Evolutionary conservation across 257 asterid genomes (phyloP).

Genomic region (Buddleja alternifolia): DNA sequence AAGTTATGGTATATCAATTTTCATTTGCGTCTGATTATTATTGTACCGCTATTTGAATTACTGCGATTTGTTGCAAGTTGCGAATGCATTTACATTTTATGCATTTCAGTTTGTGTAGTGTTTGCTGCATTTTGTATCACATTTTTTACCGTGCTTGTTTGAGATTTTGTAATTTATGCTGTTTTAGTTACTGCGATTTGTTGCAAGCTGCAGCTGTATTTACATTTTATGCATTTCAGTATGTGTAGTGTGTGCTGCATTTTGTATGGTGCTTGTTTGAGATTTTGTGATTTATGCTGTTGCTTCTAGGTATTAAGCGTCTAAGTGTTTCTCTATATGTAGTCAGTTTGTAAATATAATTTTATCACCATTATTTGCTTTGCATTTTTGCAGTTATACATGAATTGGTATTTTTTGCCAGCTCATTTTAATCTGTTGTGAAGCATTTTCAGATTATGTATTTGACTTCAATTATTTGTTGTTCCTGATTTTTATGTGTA

Average conservation of each 20-base stretch:
- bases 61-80: neutral
- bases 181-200: neutral
- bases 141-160: too few relatives aligned
- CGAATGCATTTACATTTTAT: neutral
- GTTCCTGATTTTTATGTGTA: neutral
- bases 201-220: slow-evolving; percentile 1
- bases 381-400: slow-evolving; percentile 10
- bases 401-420: neutral
- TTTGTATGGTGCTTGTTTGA: too few relatives aligned
- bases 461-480: neutral
- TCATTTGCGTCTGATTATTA: neutral
- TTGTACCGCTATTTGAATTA: neutral
- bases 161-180: too few relatives aligned
- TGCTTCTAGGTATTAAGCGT: too few relatives aligned
- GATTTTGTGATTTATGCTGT: too few relatives aligned
- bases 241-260: neutral
- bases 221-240: slow-evolving; percentile 17
- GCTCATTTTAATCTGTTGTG: neutral
- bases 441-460: neutral
- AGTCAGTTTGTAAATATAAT: slow-evolving; percentile 1
- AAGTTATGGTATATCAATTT: slow-evolving; percentile 58
- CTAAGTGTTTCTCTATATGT: neutral
- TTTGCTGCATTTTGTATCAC: neutral
- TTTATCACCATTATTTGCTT: neutral
- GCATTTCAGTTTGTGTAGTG: slow-evolving; percentile 20